Percentiles rank a stretch among this genome's conserved stretches.
These are phyloP conservation scores for Malassezia nana DNA, from an alignment of 1,284 basidiomycete species.

Conservation along the genomic window DNA sequence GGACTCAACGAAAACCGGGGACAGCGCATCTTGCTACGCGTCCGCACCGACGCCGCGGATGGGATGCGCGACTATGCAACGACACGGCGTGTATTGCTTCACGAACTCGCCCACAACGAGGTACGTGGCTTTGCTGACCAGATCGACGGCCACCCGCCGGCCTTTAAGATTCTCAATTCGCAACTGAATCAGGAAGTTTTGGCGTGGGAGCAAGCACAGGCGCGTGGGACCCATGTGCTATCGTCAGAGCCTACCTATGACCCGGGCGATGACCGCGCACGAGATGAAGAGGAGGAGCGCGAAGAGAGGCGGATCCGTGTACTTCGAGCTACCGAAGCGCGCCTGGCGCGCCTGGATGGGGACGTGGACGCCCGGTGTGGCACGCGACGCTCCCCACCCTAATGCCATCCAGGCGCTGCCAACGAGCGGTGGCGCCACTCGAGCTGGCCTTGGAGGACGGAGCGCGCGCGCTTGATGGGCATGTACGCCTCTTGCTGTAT, in stretches of 20 bases:
- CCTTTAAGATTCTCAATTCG: conserved; percentile 41
- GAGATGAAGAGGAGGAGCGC: not conserved
- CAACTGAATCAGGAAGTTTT: conserved; percentile 38
- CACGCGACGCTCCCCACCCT: not conserved
- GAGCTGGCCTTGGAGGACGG: conserved; percentile 40
- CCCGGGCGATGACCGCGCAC: not conserved
- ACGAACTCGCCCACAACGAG: conserved; percentile 41
- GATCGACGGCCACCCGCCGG: conserved; percentile 34
- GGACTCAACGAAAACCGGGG: conserved; percentile 42
- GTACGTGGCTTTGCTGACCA: conserved; percentile 5
- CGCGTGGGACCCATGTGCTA: not conserved
- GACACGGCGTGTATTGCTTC: conserved; percentile 33
- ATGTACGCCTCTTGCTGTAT: conserved; percentile 55
- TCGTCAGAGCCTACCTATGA: conserved; percentile 1
- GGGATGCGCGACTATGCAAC: conserved; percentile 40
- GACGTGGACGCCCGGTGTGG: conserved; percentile 10
- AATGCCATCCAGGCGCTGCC: not conserved
- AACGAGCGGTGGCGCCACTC: conserved; percentile 18
- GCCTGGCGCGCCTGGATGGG: conserved; percentile 8
- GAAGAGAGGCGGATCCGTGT: conserved; percentile 14
- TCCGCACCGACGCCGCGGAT: conserved; percentile 35
- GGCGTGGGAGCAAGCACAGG: conserved; percentile 21
- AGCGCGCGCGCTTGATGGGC: conserved; percentile 59
- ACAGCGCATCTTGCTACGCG: conserved; percentile 30
- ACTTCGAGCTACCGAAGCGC: conserved; percentile 10